Evolutionary conservation across 163 green algal species (phyloP), one percentile per base, ranked within the genome.

Genomic region (Volvox carteri): DNA sequence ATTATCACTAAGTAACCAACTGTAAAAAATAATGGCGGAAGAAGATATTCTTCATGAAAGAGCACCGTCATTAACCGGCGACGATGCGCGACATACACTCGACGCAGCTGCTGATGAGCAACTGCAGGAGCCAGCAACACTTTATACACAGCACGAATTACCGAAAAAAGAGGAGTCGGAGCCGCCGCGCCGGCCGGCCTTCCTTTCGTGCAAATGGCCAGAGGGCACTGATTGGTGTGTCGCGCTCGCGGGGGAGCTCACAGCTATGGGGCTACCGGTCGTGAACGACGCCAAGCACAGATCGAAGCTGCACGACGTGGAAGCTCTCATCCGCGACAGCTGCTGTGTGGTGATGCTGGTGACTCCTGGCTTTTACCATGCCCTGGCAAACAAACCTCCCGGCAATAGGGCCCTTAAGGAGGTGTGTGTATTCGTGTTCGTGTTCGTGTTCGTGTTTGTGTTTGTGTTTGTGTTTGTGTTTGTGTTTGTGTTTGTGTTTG

Each of bases 151-250:
- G 7, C 18, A 80, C 1, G 4, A 33, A 5, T 16, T n/a, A 2
- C 44, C 4, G 8, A 62, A 42, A 60, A 60, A 42, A 28, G 42
- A 65, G 25, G 39, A 46, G 33, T 65, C 52, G 48, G 75, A 70
- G 11, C 35, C 30, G 75, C 33, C 75, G 16, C 75, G 75, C n/a
- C 54, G 75, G 75, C 79, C 44, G 30, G n/a, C 62, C 12, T 87
- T 87, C 33, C 44, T 87, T 30, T 87, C 65, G 8, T 79, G 65
- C 46, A 87, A 87, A 75, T 87, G 81, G 81, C 81, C 81, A 5
- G 81, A 87, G 33, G 81, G 44, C 30, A 73, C 37, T 7, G 81
- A 87, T 25, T 87, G 81, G 81, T 73, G 60, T 2, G 67, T 80
- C 28, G 35, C 44, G 14, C 65, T 87, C n/a, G 81, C 81, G 4